Conservation (phyloP, 2,329 filamentous ascomycete species). For the Calycina herbarum region DNA sequence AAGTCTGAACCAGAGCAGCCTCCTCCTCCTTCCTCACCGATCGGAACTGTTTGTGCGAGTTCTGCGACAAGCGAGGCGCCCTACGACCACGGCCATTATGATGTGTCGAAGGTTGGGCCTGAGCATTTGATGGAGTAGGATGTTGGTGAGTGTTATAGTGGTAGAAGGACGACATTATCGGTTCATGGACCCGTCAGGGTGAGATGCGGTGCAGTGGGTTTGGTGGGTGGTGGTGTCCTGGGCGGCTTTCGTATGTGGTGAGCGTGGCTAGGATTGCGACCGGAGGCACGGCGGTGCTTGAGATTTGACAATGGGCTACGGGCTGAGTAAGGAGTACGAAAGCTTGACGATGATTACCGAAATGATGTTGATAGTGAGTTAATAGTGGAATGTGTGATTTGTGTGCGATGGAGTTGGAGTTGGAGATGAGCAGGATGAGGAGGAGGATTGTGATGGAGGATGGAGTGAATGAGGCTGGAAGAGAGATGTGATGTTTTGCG, state of each 20-base stretch:
- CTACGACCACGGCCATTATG: slow-evolving; percentile 81
- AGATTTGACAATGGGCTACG: not conserved
- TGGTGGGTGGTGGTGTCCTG: not conserved
- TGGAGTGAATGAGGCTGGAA: slow-evolving; percentile 1
- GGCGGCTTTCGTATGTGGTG: not conserved
- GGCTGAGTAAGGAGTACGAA: not conserved
- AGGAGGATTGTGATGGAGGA: not conserved
- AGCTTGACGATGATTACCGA: not conserved
- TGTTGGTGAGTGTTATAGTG: slow-evolving; percentile 61
- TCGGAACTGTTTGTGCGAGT: slow-evolving; percentile 83
- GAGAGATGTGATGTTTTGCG: not conserved
- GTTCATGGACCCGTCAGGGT: slow-evolving; percentile 26
- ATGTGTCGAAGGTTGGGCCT: slow-evolving; percentile 55
- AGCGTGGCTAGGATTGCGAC: slow-evolving; percentile 7
- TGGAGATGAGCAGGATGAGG: not conserved
- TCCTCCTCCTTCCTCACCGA: slow-evolving; percentile 88
- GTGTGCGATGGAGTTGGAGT: not conserved
- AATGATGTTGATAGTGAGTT: not conserved
- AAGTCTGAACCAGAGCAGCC: slow-evolving; percentile 71
- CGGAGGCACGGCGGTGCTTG: not conserved
- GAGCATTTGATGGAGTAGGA: slow-evolving; percentile 52
- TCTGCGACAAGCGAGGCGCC: slow-evolving; percentile 79
- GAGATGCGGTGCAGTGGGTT: slow-evolving; percentile 5
- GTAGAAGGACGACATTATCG: slow-evolving; percentile 65
- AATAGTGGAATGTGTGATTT: not conserved